These are phyloP conservation scores for Dalbergia cochinchinensis DNA, from an alignment of 306 rosid species.

Conservation along the genomic window DNA sequence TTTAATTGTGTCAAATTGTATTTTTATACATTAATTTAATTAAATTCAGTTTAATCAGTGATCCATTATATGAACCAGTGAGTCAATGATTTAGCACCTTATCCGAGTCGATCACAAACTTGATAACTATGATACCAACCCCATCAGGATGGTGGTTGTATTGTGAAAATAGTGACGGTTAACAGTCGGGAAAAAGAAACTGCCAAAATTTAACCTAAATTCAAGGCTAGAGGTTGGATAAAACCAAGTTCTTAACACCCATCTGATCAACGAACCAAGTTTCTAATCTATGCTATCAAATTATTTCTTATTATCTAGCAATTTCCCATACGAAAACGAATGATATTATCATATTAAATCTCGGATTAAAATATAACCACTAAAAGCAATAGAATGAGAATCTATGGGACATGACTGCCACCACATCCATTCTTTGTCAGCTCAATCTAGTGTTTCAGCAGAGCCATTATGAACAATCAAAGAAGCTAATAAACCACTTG, in stretches of 20 bases:
- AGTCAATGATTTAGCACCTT: no score
- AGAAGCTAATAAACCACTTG: background rate
- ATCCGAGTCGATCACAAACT: no score
- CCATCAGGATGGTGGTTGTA: no score
- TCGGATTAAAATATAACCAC: background rate
- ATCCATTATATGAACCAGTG: no score
- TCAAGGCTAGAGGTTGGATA: background rate
- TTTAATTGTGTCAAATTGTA: no score
- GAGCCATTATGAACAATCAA: slow-evolving; percentile 15
- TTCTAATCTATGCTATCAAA: background rate
- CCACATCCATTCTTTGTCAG: background rate
- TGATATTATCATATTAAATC: background rate
- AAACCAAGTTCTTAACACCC: background rate
- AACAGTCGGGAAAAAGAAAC: no score
- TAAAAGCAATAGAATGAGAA: slow-evolving; percentile 8
- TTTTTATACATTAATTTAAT: no score
- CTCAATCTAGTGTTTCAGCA: slow-evolving; percentile 2
- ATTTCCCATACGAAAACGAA: background rate
- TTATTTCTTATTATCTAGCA: background rate
- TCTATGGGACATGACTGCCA: background rate
- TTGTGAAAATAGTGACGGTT: background rate
- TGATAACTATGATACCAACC: no score
- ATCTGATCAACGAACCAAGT: background rate
- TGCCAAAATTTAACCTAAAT: background rate
- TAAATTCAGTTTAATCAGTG: no score